These are phyloP conservation scores for Cucurbita argyrosperma DNA, from an alignment of 306 rosid species.

Conservation along the genomic window DNA sequence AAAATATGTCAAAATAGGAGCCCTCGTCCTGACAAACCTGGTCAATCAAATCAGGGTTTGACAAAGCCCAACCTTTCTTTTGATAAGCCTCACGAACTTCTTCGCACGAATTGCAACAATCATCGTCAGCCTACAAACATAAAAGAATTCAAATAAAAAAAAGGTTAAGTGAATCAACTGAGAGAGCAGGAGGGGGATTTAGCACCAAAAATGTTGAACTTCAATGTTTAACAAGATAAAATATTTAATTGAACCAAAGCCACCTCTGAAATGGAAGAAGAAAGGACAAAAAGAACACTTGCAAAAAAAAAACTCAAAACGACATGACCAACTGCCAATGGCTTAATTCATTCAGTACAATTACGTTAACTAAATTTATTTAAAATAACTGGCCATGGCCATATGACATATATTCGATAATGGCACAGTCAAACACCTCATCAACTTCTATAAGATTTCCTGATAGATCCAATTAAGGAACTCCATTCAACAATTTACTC, in stretches of 20 bases:
- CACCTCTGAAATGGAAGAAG: background rate
- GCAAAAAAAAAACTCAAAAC: background rate
- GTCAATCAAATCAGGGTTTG: conserved; percentile 85
- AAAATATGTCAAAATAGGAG: conserved; percentile 5
- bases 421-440: background rate
- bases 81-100: conserved; percentile 96
- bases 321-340: background rate
- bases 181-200: background rate
- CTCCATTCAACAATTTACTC: background rate
- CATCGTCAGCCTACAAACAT: conserved; percentile 54
- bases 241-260: background rate
- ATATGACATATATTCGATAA: background rate
- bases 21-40: conserved; percentile 47
- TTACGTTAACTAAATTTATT: background rate
- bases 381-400: background rate
- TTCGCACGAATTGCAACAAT: conserved; percentile 86
- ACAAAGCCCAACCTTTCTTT: conserved; percentile 89
- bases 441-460: background rate
- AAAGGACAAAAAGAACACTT: background rate
- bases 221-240: background rate
- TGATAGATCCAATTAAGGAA: background rate
- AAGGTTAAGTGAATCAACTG: background rate
- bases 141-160: background rate
- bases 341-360: background rate
- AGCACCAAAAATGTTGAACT: background rate